Evolutionary conservation across 345 rosid genomes (phyloP).

Genomic region (Camelina neglecta): DNA sequence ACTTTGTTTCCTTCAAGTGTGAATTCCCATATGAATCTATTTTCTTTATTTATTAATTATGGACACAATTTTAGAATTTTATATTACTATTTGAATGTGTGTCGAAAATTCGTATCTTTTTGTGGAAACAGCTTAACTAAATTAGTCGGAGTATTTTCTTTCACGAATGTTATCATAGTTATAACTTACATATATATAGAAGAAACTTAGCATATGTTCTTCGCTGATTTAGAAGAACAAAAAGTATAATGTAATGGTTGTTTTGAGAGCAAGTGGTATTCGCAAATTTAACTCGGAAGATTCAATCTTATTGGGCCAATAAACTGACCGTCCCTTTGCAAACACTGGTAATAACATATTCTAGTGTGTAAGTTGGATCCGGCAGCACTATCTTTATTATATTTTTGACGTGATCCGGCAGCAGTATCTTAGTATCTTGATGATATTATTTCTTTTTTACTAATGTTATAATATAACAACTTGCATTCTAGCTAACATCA

Average conservation of each 20-base stretch:
- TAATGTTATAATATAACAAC: slow-evolving; percentile 3
- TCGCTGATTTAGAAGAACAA: not conserved
- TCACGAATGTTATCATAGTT: not conserved
- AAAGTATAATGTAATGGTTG: not conserved
- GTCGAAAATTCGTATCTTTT: not conserved
- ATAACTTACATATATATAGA: not conserved
- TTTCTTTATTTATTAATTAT: not conserved
- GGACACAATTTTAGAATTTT: not conserved
- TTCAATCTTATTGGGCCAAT: not conserved
- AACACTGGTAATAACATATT: not conserved
- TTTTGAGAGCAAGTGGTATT: not conserved
- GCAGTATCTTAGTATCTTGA: slow-evolving; percentile 33
- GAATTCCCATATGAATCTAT: not conserved
- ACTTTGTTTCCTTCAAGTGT: not conserved
- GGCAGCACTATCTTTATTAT: slow-evolving; percentile 26
- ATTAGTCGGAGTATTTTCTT: not conserved
- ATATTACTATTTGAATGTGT: no score
- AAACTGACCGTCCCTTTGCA: slow-evolving; percentile 2
- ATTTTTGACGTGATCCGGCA: slow-evolving; percentile 11
- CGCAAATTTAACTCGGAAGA: not conserved
- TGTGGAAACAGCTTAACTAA: not conserved
- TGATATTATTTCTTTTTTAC: not conserved
- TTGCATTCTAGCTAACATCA: slow-evolving; percentile 9
- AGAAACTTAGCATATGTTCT: not conserved
- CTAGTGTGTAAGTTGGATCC: slow-evolving; percentile 17